phyloP scores from a whole-genome alignment of 352 stramenopile genomes.

The Globisporangium cylindrosporum region DNA sequence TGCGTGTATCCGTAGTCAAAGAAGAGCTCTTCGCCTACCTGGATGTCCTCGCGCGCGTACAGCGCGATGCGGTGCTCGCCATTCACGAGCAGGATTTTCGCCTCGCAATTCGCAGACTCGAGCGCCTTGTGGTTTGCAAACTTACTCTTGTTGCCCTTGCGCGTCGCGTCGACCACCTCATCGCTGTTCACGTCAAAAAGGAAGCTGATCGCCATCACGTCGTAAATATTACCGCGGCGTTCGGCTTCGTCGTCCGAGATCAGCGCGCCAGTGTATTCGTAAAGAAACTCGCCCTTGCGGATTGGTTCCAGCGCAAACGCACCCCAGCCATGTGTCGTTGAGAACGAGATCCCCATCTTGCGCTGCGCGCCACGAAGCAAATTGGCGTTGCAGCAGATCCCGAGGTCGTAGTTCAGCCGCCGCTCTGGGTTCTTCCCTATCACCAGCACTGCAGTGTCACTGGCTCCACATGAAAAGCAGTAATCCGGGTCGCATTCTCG shows the following conservation, averaged over 20 bases:
- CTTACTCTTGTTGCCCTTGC: constrained; percentile 93
- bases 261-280: constrained; percentile 70
- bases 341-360: constrained; percentile 68
- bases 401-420: constrained; percentile 26
- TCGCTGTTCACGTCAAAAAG: constrained; percentile 93
- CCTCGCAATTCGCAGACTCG: constrained; percentile 70
- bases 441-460: constrained; percentile 55
- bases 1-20: constrained; percentile 81
- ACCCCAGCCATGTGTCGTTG: constrained; percentile 65
- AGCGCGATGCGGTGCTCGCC: constrained; percentile 91
- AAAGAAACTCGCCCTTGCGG: constrained; percentile 64
- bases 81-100: constrained; percentile 81
- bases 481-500: constrained; percentile 75
- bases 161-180: constrained; percentile 88
- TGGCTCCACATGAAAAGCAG: constrained; percentile 67
- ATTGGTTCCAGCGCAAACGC: constrained; percentile 67
- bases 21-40: constrained; percentile 73
- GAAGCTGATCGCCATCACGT: constrained; percentile 73
- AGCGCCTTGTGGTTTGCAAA: constrained; percentile 86
- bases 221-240: constrained; percentile 80
- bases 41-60: constrained; percentile 88
- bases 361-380: constrained; percentile 53
- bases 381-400: constrained; percentile 64
- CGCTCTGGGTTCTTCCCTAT: constrained; percentile 28
- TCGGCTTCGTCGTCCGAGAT: constrained; percentile 79